Conservation (phyloP, 2,329 filamentous ascomycete genomes). For the Samsoniella hepiali region DNA sequence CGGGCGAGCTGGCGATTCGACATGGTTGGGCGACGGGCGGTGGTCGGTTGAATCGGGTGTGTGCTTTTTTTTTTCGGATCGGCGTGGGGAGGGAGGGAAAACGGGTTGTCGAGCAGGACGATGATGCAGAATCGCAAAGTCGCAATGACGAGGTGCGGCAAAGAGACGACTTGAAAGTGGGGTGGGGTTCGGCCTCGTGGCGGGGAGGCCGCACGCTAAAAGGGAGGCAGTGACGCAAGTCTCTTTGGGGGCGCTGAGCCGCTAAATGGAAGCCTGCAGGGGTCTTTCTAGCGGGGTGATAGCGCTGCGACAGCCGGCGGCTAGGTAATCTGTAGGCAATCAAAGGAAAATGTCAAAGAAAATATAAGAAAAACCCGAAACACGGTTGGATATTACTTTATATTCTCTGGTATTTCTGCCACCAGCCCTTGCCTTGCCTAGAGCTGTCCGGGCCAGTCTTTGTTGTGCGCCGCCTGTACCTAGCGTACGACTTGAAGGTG, state of each 20-base stretch:
- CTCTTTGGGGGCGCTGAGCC: neutral
- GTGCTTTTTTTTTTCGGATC: neutral
- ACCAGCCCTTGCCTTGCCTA: too few relatives aligned
- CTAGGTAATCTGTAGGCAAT: too few relatives aligned
- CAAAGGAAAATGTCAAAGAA: too few relatives aligned
- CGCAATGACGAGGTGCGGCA: neutral
- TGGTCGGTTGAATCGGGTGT: neutral
- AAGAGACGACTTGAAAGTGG: neutral
- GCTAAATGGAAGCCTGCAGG: neutral
- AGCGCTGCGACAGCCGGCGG: too few relatives aligned
- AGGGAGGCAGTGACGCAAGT: conserved; percentile 5
- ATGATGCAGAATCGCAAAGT: neutral
- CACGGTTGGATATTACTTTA: too few relatives aligned
- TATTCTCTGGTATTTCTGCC: too few relatives aligned
- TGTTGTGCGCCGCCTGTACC: too few relatives aligned
- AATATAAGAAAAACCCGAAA: too few relatives aligned
- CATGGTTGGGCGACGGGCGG: conserved; percentile 38
- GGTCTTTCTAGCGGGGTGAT: neutral
- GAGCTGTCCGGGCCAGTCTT: too few relatives aligned
- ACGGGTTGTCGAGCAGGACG: neutral
- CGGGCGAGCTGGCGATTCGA: conserved; percentile 56
- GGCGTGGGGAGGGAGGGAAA: neutral
- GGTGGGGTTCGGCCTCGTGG: neutral
- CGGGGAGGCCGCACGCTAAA: conserved; percentile 13
- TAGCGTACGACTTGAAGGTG: too few relatives aligned